Percentiles rank a stretch among this genome's conserved stretches.
Conservation (phyloP, 202 grass and related monocot genomes). For the Panicum hallii region DNA sequence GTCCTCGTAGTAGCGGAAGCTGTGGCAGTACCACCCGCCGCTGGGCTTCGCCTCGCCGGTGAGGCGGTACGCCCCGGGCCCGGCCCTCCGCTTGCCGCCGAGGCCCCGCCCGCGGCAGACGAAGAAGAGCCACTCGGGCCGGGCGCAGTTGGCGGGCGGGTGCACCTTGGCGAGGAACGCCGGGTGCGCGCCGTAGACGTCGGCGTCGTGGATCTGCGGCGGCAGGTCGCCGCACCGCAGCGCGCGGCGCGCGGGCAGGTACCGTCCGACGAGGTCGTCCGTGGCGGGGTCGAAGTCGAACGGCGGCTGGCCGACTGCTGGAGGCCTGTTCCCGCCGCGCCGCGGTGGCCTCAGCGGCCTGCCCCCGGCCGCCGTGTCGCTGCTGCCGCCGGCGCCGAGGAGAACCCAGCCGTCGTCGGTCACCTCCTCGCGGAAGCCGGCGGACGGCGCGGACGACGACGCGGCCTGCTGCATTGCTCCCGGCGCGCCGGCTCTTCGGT, state of each 20-base stretch:
- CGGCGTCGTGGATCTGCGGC: slow-evolving; percentile 50
- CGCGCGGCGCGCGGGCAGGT: slow-evolving; percentile 43
- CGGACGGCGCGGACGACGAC: not conserved
- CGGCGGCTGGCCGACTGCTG: not conserved
- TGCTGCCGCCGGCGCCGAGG: not conserved
- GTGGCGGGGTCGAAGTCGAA: slow-evolving; percentile 11
- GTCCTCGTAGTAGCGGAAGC: slow-evolving; percentile 54
- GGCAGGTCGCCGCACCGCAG: slow-evolving; percentile 47
- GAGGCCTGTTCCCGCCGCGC: not conserved
- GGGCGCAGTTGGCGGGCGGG: slow-evolving; percentile 21
- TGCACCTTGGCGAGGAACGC: slow-evolving; percentile 37
- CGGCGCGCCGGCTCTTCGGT: not conserved
- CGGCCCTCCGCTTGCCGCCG: slow-evolving; percentile 40
- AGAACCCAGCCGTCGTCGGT: slow-evolving; percentile 50
- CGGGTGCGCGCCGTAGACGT: slow-evolving; percentile 51
- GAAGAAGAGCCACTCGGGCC: slow-evolving; percentile 53
- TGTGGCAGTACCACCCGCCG: slow-evolving; percentile 45
- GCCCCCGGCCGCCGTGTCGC: not conserved
- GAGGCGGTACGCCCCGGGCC: slow-evolving; percentile 41
- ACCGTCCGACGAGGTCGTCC: slow-evolving; percentile 17
- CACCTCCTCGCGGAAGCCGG: not conserved
- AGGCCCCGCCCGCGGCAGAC: slow-evolving; percentile 34
- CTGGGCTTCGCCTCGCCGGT: slow-evolving; percentile 7
- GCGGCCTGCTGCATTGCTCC: not conserved
- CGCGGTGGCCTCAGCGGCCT: slow-evolving; percentile 21